Evolutionary conservation across 495 filamentous ascomycete species (phyloP).

Genomic region (Xylaria nigripes): DNA sequence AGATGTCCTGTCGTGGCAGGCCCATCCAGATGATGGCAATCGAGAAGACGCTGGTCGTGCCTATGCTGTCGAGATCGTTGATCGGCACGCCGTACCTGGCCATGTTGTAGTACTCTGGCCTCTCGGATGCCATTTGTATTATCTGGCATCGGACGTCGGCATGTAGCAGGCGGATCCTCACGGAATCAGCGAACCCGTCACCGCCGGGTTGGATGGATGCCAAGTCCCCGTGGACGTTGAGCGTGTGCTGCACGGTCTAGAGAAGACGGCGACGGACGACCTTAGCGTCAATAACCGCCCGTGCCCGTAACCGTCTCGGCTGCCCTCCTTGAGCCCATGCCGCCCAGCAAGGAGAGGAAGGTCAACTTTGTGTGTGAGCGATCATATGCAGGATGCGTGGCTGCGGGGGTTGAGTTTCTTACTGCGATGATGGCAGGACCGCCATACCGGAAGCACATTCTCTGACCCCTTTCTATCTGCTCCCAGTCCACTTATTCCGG

Average conservation of each 20-base stretch:
- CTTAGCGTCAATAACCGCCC: constrained; percentile 64
- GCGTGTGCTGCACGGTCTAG: constrained; percentile 69
- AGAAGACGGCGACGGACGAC: constrained; percentile 62
- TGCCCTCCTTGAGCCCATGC: constrained; percentile 54
- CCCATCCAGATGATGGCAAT: constrained; percentile 57
- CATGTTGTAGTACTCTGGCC: constrained; percentile 56
- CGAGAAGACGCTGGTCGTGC: constrained; percentile 61
- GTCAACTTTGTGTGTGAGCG: constrained; percentile 37
- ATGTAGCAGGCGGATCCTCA: constrained; percentile 70
- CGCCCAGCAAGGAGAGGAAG: constrained; percentile 58
- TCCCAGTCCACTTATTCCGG: constrained; percentile 79
- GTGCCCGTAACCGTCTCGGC: constrained; percentile 71
- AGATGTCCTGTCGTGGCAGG: constrained; percentile 67
- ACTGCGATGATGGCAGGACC: constrained; percentile 50
- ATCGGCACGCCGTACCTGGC: constrained; percentile 56
- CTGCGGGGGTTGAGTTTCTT: constrained; percentile 8
- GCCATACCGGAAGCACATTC: constrained; percentile 66
- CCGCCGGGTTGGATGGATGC: constrained; percentile 62
- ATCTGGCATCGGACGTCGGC: constrained; percentile 61
- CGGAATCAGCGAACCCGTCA: constrained; percentile 55
- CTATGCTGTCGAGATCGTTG: constrained; percentile 67
- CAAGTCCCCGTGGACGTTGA: constrained; percentile 58
- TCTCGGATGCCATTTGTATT: constrained; percentile 44
- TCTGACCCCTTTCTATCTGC: constrained; percentile 63
- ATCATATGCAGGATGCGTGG: not conserved